Conservation (phyloP, 2,329 filamentous ascomycete species). For the Diaporthe longicolla region DNA sequence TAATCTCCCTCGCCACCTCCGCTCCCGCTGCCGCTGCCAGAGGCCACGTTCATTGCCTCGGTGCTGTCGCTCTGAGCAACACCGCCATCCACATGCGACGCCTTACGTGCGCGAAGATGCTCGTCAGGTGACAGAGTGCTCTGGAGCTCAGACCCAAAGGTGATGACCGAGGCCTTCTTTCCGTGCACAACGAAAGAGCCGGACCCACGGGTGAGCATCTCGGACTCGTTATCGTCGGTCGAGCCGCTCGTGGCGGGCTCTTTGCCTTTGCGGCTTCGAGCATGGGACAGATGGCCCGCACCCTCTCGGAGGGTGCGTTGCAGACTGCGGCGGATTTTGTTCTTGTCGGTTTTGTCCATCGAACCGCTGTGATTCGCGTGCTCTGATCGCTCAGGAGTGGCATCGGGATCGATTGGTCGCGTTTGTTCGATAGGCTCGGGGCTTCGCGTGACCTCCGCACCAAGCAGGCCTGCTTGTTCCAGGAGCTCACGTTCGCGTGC, state of each 20-base stretch:
- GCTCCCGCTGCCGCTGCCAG: constrained; percentile 12
- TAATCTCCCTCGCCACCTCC: constrained; percentile 60
- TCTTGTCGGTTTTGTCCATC: constrained; percentile 69
- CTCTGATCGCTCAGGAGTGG: constrained; percentile 55
- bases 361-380: constrained; percentile 44
- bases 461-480: constrained; percentile 76
- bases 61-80: constrained; percentile 44
- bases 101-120: constrained; percentile 75
- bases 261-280: constrained; percentile 82
- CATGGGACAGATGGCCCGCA: constrained; percentile 74
- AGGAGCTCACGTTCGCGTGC: constrained; percentile 78
- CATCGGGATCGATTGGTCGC: constrained; percentile 57
- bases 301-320: constrained; percentile 91
- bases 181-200: constrained; percentile 97
- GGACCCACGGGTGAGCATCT: constrained; percentile 81
- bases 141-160: constrained; percentile 94
- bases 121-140: constrained; percentile 79
- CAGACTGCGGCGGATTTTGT: constrained; percentile 85
- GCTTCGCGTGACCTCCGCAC: constrained; percentile 57
- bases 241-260: constrained; percentile 73
- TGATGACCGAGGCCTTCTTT: constrained; percentile 97
- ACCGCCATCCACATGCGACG: constrained; percentile 52
- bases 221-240: constrained; percentile 69
- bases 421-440: constrained; percentile 59
- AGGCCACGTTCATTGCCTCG: constrained; percentile 49